Conservation (phyloP, 1,284 basidiomycete species). For the Meira nashicola region DNA sequence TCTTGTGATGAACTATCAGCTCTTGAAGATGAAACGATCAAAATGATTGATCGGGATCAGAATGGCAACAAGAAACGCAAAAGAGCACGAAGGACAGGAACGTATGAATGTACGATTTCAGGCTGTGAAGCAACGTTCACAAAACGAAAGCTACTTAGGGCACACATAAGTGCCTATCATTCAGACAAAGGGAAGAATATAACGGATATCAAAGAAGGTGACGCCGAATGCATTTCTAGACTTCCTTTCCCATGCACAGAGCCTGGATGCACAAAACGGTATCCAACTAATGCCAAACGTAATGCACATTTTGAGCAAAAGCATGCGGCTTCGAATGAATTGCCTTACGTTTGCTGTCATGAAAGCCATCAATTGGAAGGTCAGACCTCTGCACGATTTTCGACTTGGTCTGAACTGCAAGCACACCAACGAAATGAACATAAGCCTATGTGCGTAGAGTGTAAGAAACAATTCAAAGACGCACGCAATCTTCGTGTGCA, state of each 20-base stretch:
- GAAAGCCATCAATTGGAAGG: not conserved
- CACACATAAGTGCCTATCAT: not conserved
- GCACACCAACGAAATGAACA: constrained; percentile 4
- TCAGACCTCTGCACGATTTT: not conserved
- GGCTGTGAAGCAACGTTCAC: not conserved
- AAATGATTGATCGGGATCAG: no score
- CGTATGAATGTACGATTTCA: not conserved
- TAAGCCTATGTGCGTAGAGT: not conserved
- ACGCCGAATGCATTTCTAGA: not conserved
- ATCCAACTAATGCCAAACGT: constrained; percentile 1
- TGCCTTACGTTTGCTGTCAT: not conserved
- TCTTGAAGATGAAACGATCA: no score
- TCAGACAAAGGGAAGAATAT: not conserved
- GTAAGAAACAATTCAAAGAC: not conserved
- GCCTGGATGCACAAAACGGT: constrained; percentile 4
- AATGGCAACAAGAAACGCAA: not conserved
- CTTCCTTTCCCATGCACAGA: constrained; percentile 6
- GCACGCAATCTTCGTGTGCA: constrained; percentile 5
- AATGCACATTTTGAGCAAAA: constrained; percentile 4
- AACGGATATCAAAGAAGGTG: not conserved
- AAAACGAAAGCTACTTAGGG: constrained; percentile 3
- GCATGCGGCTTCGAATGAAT: not conserved
- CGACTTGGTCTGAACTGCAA: constrained; percentile 6
- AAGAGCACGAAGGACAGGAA: not conserved
- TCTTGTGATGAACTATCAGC: not conserved